These are phyloP conservation scores for Spergularia marina DNA, from an alignment of 148 eudicot genomes.

Conservation along the genomic window DNA sequence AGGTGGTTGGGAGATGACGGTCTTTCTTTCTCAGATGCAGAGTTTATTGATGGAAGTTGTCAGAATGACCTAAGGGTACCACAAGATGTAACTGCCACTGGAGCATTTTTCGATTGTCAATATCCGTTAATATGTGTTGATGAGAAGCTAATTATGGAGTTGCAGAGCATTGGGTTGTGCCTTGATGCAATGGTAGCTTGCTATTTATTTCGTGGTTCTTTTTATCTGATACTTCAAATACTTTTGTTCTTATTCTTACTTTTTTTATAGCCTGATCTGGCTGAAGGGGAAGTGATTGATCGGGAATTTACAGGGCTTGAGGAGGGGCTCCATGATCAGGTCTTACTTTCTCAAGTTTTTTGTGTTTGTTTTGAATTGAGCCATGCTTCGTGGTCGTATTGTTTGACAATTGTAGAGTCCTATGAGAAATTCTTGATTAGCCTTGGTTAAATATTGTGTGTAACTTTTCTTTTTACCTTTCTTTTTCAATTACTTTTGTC, in stretches of 20 bases:
- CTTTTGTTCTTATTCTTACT: conserved; percentile 5
- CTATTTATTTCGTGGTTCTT: neutral
- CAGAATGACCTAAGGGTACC: conserved; percentile 40
- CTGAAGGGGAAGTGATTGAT: conserved; percentile 43
- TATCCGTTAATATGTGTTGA: conserved; percentile 44
- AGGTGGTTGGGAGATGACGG: conserved; percentile 58
- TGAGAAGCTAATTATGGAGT: conserved; percentile 46
- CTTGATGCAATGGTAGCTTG: conserved; percentile 41
- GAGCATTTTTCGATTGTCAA: conserved; percentile 35
- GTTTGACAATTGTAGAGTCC: neutral
- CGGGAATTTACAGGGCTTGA: conserved; percentile 38
- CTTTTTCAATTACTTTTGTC: neutral
- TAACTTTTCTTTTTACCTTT: neutral
- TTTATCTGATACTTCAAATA: neutral
- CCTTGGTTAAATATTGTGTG: neutral
- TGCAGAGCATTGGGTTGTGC: conserved; percentile 50
- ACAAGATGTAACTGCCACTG: conserved; percentile 27
- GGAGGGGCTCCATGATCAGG: conserved; percentile 46
- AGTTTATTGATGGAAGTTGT: conserved; percentile 41
- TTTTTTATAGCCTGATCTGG: conserved; percentile 45
- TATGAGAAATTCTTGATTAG: neutral
- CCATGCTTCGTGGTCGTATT: no score
- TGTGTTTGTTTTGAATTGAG: neutral
- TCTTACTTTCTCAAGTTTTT: conserved; percentile 6
- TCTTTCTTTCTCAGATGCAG: conserved; percentile 50